These are phyloP conservation scores for Eucalyptus marginata DNA, from an alignment of 345 rosid species.

Conservation along the genomic window DNA sequence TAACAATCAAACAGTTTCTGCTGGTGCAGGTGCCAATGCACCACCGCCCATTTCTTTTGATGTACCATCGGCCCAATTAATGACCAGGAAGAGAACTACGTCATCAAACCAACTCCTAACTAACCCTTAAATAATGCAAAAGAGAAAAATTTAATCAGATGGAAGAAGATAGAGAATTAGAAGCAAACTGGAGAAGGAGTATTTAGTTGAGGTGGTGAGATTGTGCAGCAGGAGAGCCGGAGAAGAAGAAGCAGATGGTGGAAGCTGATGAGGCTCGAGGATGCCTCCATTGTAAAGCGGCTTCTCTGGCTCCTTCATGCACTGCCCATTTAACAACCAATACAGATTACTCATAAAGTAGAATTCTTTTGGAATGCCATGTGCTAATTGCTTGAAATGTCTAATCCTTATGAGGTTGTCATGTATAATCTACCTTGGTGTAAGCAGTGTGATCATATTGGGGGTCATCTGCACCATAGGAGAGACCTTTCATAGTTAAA, in stretches of 20 bases:
- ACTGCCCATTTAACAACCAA: conserved; percentile 27
- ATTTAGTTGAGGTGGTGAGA: conserved; percentile 35
- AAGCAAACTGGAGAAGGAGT: conserved; percentile 65
- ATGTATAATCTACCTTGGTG: conserved; percentile 31
- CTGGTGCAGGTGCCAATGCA: not conserved
- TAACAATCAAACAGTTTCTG: not conserved
- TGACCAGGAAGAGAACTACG: not conserved
- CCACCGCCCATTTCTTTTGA: not conserved
- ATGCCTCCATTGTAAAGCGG: conserved; percentile 77
- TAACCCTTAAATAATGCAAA: not conserved
- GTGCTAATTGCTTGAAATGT: not conserved
- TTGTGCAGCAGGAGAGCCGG: conserved; percentile 46
- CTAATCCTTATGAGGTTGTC: not conserved
- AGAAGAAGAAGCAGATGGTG: conserved; percentile 1
- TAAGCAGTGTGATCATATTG: conserved; percentile 64
- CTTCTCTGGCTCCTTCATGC: conserved; percentile 41
- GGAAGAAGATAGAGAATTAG: not conserved
- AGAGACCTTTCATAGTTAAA: not conserved
- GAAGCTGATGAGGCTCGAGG: conserved; percentile 5
- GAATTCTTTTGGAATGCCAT: not conserved
- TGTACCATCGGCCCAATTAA: not conserved
- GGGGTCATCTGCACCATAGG: conserved; percentile 30
- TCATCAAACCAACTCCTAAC: not conserved
- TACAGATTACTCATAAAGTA: not conserved
- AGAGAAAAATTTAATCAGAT: not conserved